Conservation (phyloP, 257 asterid species). For the Plantago ovata region DNA sequence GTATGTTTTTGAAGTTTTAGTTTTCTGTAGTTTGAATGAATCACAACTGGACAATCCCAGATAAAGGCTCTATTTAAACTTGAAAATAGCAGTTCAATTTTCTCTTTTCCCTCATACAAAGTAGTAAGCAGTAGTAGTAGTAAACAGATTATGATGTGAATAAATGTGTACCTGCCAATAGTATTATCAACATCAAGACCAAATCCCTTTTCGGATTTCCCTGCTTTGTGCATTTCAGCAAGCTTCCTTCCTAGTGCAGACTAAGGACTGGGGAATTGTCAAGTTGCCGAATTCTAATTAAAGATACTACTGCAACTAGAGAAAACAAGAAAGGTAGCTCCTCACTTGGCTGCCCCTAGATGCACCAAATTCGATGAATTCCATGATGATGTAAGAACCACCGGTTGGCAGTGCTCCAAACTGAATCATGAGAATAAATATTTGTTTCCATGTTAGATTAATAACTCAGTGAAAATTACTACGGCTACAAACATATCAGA, state of each 20-base stretch:
- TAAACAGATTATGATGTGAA: not conserved
- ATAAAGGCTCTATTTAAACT: too few relatives aligned
- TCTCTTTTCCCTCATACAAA: not conserved
- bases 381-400: conserved; percentile 93
- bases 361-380: conserved; percentile 77
- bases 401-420: conserved; percentile 82
- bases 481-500: not conserved
- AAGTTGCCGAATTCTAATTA: conserved; percentile 4
- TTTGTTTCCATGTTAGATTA: conserved; percentile 2
- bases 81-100: too few relatives aligned
- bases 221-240: conserved; percentile 93
- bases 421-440: conserved; percentile 31
- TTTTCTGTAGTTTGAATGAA: too few relatives aligned
- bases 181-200: conserved; percentile 91
- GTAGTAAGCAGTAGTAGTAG: not conserved
- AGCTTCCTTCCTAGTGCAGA: conserved; percentile 93
- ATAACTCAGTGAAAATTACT: not conserved
- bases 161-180: conserved; percentile 71
- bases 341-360: conserved; percentile 79
- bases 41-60: too few relatives aligned
- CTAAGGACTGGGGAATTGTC: conserved; percentile 53
- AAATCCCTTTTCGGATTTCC: conserved; percentile 67
- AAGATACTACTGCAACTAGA: not conserved
- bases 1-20: conserved; percentile 20
- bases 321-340: conserved; percentile 17